A percentile compares a stretch with the other conserved stretches of the same genome.
These are phyloP conservation scores for Cryomyces antarcticus DNA, from an alignment of 495 filamentous ascomycete species.

Conservation along the genomic window DNA sequence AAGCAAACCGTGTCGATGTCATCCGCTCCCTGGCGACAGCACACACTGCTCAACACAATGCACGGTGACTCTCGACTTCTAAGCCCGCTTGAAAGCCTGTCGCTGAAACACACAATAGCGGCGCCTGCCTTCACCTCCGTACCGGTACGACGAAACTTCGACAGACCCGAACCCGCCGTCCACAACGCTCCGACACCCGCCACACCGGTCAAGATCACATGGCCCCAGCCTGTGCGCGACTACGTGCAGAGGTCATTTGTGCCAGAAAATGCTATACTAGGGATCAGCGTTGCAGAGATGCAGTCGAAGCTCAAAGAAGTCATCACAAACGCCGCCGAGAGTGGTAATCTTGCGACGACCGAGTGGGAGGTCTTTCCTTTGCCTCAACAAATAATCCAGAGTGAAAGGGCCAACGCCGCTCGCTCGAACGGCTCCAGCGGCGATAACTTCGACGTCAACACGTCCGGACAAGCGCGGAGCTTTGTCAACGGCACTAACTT, in stretches of 20 bases:
- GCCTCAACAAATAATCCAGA: constrained; percentile 70
- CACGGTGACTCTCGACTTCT: no score
- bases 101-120: neutral
- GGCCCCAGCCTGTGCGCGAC: constrained; percentile 51
- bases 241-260: constrained; percentile 79
- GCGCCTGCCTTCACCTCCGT: constrained; percentile 30
- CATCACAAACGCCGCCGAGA: constrained; percentile 61
- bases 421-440: neutral
- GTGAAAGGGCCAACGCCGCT: constrained; percentile 26
- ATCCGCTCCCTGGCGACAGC: no score
- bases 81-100: no score
- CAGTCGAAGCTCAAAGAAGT: constrained; percentile 66
- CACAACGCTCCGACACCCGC: constrained; percentile 5
- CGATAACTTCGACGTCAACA: neutral
- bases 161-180: constrained; percentile 6
- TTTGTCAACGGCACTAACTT: neutral
- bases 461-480: neutral
- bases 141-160: constrained; percentile 19
- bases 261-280: constrained; percentile 41
- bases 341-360: constrained; percentile 40
- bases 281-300: constrained; percentile 47
- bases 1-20: no score
- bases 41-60: no score
- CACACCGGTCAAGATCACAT: constrained; percentile 37
- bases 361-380: constrained; percentile 71